Evolutionary conservation across 345 rosid genomes (phyloP).

Genomic region (Arabis alpina): DNA sequence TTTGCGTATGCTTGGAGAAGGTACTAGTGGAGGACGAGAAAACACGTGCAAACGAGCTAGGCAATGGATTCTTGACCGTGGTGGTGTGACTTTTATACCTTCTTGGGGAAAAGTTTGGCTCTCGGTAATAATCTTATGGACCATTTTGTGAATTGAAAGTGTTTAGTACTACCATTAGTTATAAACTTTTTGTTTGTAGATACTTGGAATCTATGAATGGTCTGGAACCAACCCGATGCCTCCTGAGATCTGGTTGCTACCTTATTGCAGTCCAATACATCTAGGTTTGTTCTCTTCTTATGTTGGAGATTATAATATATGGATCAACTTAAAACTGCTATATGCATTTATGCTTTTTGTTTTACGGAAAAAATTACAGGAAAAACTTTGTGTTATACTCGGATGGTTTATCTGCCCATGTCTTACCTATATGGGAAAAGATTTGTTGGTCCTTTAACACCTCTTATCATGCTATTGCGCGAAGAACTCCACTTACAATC

Average conservation of each 20-base stretch:
- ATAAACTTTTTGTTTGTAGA: conserved; percentile 36
- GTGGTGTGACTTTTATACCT: conserved; percentile 66
- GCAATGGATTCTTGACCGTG: conserved; percentile 64
- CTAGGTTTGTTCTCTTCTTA: conserved; percentile 48
- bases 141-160: no score
- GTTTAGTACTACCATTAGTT: not conserved
- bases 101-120: conserved; percentile 90
- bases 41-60: conserved; percentile 54
- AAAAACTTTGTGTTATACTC: conserved; percentile 53
- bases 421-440: conserved; percentile 70
- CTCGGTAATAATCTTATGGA: conserved; percentile 44
- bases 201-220: conserved; percentile 83
- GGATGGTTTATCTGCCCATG: conserved; percentile 64
- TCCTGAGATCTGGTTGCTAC: conserved; percentile 79
- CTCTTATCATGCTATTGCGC: conserved; percentile 54
- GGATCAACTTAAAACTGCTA: not conserved
- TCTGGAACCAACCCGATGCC: conserved; percentile 69
- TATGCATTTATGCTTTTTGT: not conserved
- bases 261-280: conserved; percentile 54
- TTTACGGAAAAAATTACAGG: conserved; percentile 45
- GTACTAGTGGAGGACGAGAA: conserved; percentile 42
- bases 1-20: conserved; percentile 59
- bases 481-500: conserved; percentile 55
- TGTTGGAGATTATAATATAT: not conserved
- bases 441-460: conserved; percentile 53